Base-by-base conservation (phyloP, 805 yeast genomes). In the Kuraishia hungarica region DNA sequence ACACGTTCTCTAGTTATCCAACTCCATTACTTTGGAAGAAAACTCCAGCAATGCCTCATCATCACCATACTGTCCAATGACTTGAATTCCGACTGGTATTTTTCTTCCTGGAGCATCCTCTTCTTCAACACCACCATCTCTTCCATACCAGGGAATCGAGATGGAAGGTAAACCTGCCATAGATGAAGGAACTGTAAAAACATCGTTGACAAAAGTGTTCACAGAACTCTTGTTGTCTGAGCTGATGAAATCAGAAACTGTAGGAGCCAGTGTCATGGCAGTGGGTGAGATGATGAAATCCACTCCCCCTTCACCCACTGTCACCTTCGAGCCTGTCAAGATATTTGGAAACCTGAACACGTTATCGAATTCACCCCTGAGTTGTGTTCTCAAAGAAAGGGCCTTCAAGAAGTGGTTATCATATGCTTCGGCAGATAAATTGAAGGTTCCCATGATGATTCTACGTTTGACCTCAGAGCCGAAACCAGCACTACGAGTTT, bases 151-250 rank as follows among this genome's bases (percentile, higher is more conserved):
- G 0, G 99, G 99, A 1, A 92, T 72, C 1, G 87, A 79, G 11
- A 93, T 76, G 0, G 96, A 82, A 0, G 99, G 99, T 1, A 93
- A 67, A 0, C 98, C 98, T 0, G 96, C 96, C 56, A 96, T 70
- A 1, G 96, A 91, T 48, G 94, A 87, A 0, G 99, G 97, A 3
- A 91, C 87, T 0, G 97, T 89, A 55, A 91, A 76, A 0, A 87
- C 82, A 68, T 94, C 99, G 67, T 90, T 88, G 54, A 86, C 74
- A 62, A 87, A 91, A 19, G 86, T 78, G 51, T 81, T 81, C 2
- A 86, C 74, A 51, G 10, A 59, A 49, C 78, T 72, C 10, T 71
- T 66, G 6, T 67, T 61, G 22, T 75, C 72, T 6, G 65, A 61
- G 2, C 60, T 56, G 10, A 60, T 56, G 55, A 74, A 79, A n/a